Evolutionary conservation across 164 flowering plant species (phyloP), one percentile per base, ranked within the genome.

Genomic region (Santalum album): DNA sequence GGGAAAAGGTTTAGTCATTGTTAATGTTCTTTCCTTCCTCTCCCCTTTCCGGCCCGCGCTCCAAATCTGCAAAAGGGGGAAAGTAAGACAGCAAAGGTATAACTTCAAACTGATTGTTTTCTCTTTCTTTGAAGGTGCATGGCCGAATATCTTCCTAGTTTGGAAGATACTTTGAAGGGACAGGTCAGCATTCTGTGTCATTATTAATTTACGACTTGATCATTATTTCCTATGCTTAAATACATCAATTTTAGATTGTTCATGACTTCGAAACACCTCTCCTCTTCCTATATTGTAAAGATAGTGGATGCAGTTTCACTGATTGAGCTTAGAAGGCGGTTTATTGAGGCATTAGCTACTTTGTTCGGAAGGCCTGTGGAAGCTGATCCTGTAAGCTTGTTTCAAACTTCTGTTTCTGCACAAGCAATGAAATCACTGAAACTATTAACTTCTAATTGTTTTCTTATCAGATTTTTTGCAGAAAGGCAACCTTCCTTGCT

Each of bases 91-190:
- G 12, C 5, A 43, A 43, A 5, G 47, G 21, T 43, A 43, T 16
- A 46, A 46, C 18, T 46, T 20, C 11, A 46, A 46, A n/a, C 25
- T 46, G 25, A 20, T 20, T 46, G 25, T 49, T 55, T 34, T 59
- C 35, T 46, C 62, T 44, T 56, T 22, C 35, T 49, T 21, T 55
- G 18, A 50, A 92, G 98, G 98, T 92, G 96, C 77, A 72, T 87
- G 87, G 95, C 98, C 21, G 98, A 86, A 75, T 92, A 89, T 73
- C 89, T 92, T 68, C 95, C 91, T 21, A 65, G 65, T 63, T 53
- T 92, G 36, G 98, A 92, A 62, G 87, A 84, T 55, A 59, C 64
- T 61, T 81, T 92, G 35, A 71, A 69, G 65, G 57, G 66, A 34
- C 87, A 86, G 94, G 98, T 92, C 18, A 64, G 75, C 55, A 61